Evolutionary conservation across 768 basidiomycete species (phyloP), one percentile per base, ranked within the genome.

Genomic region (Xerocomellus amylosporus): DNA sequence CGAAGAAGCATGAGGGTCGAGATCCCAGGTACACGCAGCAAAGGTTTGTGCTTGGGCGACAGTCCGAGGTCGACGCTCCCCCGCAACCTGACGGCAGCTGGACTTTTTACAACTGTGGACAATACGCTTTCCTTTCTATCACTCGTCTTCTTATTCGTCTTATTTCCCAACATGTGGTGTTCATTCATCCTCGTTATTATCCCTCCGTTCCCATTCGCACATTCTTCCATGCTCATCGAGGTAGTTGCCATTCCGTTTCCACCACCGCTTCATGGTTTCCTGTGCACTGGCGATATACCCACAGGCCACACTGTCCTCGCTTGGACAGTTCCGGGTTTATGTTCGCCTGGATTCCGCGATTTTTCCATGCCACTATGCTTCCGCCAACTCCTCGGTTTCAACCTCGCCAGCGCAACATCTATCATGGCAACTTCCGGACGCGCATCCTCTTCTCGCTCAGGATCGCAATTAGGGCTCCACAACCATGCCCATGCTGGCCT

Each of bases 151-250:
- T 67, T 56, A 61, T 64, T 58, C 54, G 49, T 56, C 56, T 57
- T 58, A 64, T 60, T 64, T 63, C 58, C 53, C 60, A 53, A 59
- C 62, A 64, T 68, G 60, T 49, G 57, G 58, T 60, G 46, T 57
- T 57, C 55, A 52, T 59, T 59, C 61, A 41, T 53, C 49, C 54
- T 64, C 20, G 56, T 56, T 60, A 51, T 61, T 62, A 58, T 60
- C 47, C 56, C 61, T 43, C 43, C 56, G 46, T 63, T 55, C 53
- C 51, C 37, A 53, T 57, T 63, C 42, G 63, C 65, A 68, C 62
- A 51, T 55, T 69, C 60, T 56, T 52, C 58, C 56, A 58, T 58
- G 47, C 54, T 46, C 58, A 47, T 59, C 49, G 63, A 53, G 56
- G 58, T 52, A 56, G 63, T 56, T 49, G 19, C 22, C 50, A 34